Base-by-base conservation (phyloP, 768 basidiomycete genomes). In the Lactarius sanguifluus region DNA sequence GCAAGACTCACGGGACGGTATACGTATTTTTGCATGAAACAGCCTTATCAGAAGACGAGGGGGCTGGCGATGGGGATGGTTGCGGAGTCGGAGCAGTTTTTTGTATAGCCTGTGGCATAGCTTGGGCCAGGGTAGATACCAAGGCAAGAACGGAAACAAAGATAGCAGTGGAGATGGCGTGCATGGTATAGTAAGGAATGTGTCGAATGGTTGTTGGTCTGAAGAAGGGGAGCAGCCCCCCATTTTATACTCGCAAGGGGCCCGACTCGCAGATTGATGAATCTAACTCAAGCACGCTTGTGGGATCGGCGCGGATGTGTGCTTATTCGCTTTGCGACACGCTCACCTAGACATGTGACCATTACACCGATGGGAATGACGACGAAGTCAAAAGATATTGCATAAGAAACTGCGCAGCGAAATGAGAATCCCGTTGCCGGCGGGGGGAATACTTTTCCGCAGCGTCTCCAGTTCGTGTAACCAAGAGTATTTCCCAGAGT, bases 111-210 rank as follows among this genome's bases (percentile, higher is more conserved):
- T 36, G 41, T 8, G 13, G 41, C 34, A 67, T 52, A 23, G 58
- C 30, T 16, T 41, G 20, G 30, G 41, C 45, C 54, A 65, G 28
- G 0, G 43, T 23, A 8, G 64, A 43, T 12, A 13, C 18, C 36
- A 66, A 47, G 36, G 52, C 32, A 28, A 67, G 57, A 23, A 43
- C 57, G 20, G 63, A 55, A 55, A 64, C 30, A 16, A 54, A 20
- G 18, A 20, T 30, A 50, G 45, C n/a, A 52, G 60, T 34, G 45
- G 47, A 52, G 56, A 58, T 18, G 38, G 25, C 28, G 36, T 56
- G 28, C 65, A 66, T 66, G 57, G 7, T 62, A 20, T n/a, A 6
- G 47, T 15, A 15, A 30, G 47, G 0, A 1, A 7, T 61, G 20
- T 3, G 43, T 50, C 28, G 6, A 8, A 9, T 15, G 15, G 25